Evolutionary conservation across 1,139 yeast genomes (phyloP), one percentile per base, ranked within the genome.

Genomic region (Yamadazyma membranifaciens): DNA sequence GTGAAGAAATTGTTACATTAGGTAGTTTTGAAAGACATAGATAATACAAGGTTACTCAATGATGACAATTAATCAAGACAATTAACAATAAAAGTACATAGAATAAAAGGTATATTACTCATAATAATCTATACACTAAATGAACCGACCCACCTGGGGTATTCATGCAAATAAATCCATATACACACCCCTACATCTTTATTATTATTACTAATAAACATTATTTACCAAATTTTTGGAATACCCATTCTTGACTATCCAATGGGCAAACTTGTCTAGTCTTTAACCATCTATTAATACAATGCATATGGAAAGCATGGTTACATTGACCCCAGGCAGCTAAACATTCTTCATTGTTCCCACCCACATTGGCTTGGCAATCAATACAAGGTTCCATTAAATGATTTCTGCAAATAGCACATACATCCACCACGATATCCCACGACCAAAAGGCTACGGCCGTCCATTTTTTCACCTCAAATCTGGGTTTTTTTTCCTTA

Each of bases 381-480:
- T 91, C 98, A 51, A 94, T 92, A 64, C 99, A 94, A 17, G 95
- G 95, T 55, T 94, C 99, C 99, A 94, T 94, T 54, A 92, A 78
- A 65, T 92, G 98, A 63, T 92, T 94, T 57, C 98, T 80, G 74
- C 99, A 94, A 61, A 94, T 94, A 34, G 99, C 98, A 71, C 99
- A 94, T 43, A 88, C 89, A 53, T 94, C 98, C 45, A 92, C 95
- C 39, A 83, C 94, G 45, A 89, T 87, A 64, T 88, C 98, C 98
- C 98, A 94, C 1, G 97, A 89, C 99, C 99, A 94, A 59, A 92
- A 89, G 13, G 98, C 98, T 40, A 94, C 98, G 0, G 98, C 98
- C 12, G 96, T 89, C 98, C 98, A 92, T 70, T 73, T 73, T 54
- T 71, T 73, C 20, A 73, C 76, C 48, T 73, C 78, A 44, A 73